Conservation (phyloP, 2,329 filamentous ascomycete genomes). For the Fusarium sp. region DNA sequence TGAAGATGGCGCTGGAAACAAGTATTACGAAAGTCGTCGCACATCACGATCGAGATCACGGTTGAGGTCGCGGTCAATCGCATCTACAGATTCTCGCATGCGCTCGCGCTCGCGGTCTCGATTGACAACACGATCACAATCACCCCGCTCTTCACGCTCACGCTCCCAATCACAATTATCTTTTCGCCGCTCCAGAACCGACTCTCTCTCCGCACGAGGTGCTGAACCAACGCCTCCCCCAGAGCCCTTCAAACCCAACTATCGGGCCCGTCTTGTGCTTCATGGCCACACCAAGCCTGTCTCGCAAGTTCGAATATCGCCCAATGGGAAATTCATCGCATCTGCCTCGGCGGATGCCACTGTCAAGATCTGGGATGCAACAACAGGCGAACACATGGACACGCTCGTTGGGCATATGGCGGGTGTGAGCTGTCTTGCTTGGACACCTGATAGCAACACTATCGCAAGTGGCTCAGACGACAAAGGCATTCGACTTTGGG, state of each 20-base stretch:
- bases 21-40: slow-evolving; percentile 49
- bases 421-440: slow-evolving; percentile 92
- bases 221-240: slow-evolving; percentile 55
- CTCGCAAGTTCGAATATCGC: slow-evolving; percentile 89
- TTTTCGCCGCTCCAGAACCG: slow-evolving; percentile 50
- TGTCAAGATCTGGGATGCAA: slow-evolving; percentile 89
- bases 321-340: slow-evolving; percentile 89
- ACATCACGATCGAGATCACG: slow-evolving; percentile 52
- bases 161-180: slow-evolving; percentile 50
- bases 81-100: slow-evolving; percentile 55
- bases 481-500: slow-evolving; percentile 95
- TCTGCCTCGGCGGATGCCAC: slow-evolving; percentile 91
- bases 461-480: slow-evolving; percentile 95
- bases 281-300: slow-evolving; percentile 84
- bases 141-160: slow-evolving; percentile 51
- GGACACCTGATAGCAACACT: slow-evolving; percentile 89
- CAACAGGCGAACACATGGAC: slow-evolving; percentile 82
- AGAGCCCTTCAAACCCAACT: slow-evolving; percentile 73
- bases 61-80: slow-evolving; percentile 53
- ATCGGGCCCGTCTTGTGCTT: slow-evolving; percentile 77
- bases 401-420: slow-evolving; percentile 94
- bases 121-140: slow-evolving; percentile 49
- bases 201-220: slow-evolving; percentile 46
- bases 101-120: slow-evolving; percentile 51
- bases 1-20: slow-evolving; percentile 41